phyloP scores from a whole-genome alignment of 805 yeast genomes.

The Suhomyces kilbournensis region DNA sequence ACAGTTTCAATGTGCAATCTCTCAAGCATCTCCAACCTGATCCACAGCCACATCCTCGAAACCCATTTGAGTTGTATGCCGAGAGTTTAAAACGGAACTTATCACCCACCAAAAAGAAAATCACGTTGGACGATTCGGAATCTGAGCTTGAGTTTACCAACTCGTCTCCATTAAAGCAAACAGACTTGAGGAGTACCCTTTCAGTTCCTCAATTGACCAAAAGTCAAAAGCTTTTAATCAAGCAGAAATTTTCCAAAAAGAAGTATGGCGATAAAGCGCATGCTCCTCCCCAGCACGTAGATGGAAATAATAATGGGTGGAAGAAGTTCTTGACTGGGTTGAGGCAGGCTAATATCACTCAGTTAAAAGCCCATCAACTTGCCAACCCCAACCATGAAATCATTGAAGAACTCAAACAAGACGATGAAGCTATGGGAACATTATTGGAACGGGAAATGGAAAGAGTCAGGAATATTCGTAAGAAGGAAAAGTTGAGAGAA shows the following conservation, averaged over 20 bases:
- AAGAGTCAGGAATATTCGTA: slow-evolving; percentile 44
- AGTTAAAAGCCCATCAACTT: slow-evolving; percentile 27
- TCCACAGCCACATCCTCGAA: slow-evolving; percentile 10
- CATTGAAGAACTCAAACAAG: slow-evolving; percentile 37
- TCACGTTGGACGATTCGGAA: slow-evolving; percentile 30
- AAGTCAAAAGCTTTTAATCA: slow-evolving; percentile 29
- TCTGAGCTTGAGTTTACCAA: slow-evolving; percentile 16
- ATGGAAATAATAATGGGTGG: slow-evolving; percentile 7
- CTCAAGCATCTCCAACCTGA: background rate
- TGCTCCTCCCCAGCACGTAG: slow-evolving; percentile 1
- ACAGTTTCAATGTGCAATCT: slow-evolving; percentile 9
- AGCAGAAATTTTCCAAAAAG: slow-evolving; percentile 30
- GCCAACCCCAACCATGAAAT: slow-evolving; percentile 25
- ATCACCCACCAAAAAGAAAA: slow-evolving; percentile 16
- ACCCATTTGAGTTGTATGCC: slow-evolving; percentile 38
- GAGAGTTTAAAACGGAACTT: slow-evolving; percentile 26
- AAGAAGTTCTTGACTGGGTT: slow-evolving; percentile 34
- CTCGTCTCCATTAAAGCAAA: slow-evolving; percentile 11
- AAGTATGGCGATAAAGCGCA: slow-evolving; percentile 13
- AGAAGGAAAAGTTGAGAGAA: slow-evolving; percentile 38
- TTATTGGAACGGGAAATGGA: slow-evolving; percentile 51
- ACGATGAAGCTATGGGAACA: slow-evolving; percentile 43
- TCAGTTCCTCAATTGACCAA: slow-evolving; percentile 31
- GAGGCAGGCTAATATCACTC: slow-evolving; percentile 45
- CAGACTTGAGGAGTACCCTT: background rate